Evolutionary conservation across 495 filamentous ascomycete species (phyloP).

Genomic region (Annulohypoxylon bovei): DNA sequence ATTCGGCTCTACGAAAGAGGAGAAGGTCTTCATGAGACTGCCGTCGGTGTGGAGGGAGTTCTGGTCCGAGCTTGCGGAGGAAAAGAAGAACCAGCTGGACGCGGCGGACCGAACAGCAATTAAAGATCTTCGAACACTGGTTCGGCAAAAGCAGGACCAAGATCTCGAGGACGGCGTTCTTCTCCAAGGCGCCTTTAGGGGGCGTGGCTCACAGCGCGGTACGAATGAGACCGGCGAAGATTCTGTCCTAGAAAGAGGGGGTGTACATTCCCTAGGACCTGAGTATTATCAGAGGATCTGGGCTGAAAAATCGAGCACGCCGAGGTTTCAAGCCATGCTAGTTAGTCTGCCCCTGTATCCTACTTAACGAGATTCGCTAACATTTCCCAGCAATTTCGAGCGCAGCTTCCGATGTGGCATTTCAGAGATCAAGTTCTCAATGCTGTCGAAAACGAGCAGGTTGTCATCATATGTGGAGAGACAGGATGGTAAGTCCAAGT

Average conservation of each 20-base stretch:
- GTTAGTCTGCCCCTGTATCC: conserved; percentile 29
- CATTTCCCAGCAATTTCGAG: conserved; percentile 59
- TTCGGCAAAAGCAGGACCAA: conserved; percentile 65
- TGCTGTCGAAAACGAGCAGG: conserved; percentile 77
- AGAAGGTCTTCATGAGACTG: conserved; percentile 82
- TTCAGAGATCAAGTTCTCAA: conserved; percentile 80
- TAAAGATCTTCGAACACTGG: conserved; percentile 66
- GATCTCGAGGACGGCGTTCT: conserved; percentile 79
- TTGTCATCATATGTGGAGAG: conserved; percentile 92
- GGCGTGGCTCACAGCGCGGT: conserved; percentile 62
- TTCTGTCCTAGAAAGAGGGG: conserved; percentile 50
- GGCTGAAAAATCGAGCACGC: conserved; percentile 70
- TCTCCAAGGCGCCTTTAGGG: conserved; percentile 74
- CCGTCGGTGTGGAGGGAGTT: conserved; percentile 84
- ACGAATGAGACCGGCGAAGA: conserved; percentile 58
- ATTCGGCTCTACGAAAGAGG: conserved; percentile 82
- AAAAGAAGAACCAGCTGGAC: conserved; percentile 74
- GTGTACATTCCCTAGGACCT: conserved; percentile 24
- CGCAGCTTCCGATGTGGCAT: conserved; percentile 86
- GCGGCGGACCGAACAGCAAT: conserved; percentile 72
- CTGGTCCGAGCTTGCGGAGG: conserved; percentile 78
- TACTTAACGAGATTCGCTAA: conserved; percentile 20
- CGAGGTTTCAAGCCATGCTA: conserved; percentile 69
- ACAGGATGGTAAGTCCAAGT: conserved; percentile 72
- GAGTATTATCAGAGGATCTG: conserved; percentile 71